Evolutionary conservation across 176 grass and related monocot genomes (phyloP), one percentile per base, ranked within the genome.

Genomic region (Thalia dealbata): DNA sequence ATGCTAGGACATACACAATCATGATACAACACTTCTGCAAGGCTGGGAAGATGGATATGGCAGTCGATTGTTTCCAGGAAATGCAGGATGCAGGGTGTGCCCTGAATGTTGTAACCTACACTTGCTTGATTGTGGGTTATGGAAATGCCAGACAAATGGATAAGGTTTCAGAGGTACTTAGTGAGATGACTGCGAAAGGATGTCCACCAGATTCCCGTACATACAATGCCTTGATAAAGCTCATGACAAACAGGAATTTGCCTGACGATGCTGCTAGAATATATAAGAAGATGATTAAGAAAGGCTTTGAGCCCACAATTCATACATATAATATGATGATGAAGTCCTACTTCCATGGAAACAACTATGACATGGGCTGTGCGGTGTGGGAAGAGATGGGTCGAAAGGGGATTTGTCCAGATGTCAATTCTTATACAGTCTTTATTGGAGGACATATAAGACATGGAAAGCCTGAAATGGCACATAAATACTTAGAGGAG

Each of bases 241-340:
- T 92, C 62, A 86, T 96, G 77, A 90, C 87, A 0, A 90, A 83
- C 77, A 86, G 84, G 50, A 83, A 70, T 66, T 84, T 92, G 86
- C 78, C 86, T 21, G 87, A 92, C 25, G 87, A 96, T 78, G 93
- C 87, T 24, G 75, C 74, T 45, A 78, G 69, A 59, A 83, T 92
- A 78, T 88, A 96, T 76, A 88, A 90, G 80, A 92, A 79, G 28
- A 92, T 96, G 93, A 85, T 92, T 75, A 84, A 82, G 73, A 96
- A 89, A 32, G 93, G 89, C 15, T 83, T 88, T 42, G 81, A 88
- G 69, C 89, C 85, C 70, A 86, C 93, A 0, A 76, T 86, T 60
- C 76, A 90, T 75, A 96, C 93, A n/a, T 96, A 96, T 78, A 92
- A 96, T 78, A 96, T 90, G 84, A 88, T 92, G 80, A 92, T 96